Evolutionary conservation across 2,329 filamentous ascomycete genomes (phyloP), one percentile per base, ranked within the genome.

Genomic region (Pyrenochaeta sp.): DNA sequence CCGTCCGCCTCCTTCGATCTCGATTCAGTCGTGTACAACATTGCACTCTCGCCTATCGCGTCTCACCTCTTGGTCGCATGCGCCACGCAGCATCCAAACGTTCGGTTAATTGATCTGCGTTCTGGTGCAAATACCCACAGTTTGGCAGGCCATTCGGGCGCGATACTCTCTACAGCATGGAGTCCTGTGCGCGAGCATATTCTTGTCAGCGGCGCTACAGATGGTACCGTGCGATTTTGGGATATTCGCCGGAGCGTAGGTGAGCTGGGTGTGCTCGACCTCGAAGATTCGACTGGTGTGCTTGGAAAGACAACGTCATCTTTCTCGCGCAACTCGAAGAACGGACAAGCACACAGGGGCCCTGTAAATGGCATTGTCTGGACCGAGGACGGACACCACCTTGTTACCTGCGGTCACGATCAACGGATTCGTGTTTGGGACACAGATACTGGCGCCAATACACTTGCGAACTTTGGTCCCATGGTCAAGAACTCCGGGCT

Each of bases 391-490:
- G 90, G 90, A 1, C 77, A 76, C 10, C 86, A 88, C 64, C 78
- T 97, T 13, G 78, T 96, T 9, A 90, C 88, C 1, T 82, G 89
- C 2, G 92, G 91, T 0, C 88, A 95, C 44, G 94, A 97, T 67
- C 81, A 89, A 35, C 83, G 87, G 7, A 86, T 97, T 51, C 83
- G 92, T 4, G 89, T 96, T 1, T 97, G 93, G 93, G 82, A 96
- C 65, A 83, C 88, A 2, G 79, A 79, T 0, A 89, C 84, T 0
- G 90, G 91, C 2, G 87, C 87, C 13, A 96, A 97, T 68, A 95
- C 89, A 0, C 82, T 96, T 5, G 89, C 88, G 0, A 92, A 87
- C 67, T 97, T 96, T 64, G 91, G 91, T 0, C 89, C 92, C 1
- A 80, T 85, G 19, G 80, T 96, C 27, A 87, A 86, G 58, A 96